Conservation (phyloP, 2,329 filamentous ascomycete genomes). For the Graphilbum sp. region DNA sequence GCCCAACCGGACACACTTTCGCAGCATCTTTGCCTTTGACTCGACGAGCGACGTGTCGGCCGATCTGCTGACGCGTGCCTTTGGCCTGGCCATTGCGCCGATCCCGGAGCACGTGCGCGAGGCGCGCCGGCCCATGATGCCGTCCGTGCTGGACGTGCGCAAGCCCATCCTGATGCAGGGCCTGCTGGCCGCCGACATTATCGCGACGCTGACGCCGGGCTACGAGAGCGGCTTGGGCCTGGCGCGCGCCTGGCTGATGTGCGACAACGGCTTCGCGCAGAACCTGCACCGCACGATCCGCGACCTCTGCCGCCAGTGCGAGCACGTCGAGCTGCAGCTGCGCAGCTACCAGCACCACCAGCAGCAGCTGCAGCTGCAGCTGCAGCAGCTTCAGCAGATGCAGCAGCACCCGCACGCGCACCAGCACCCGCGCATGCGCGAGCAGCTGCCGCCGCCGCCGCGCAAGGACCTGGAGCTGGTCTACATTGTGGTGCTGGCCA, state of each 20-base stretch:
- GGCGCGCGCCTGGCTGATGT: slow-evolving; percentile 66
- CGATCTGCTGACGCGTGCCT: slow-evolving; percentile 73
- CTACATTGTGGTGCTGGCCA: slow-evolving; percentile 50
- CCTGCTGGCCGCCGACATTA: slow-evolving; percentile 74
- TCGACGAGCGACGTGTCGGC: slow-evolving; percentile 45
- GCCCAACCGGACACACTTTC: slow-evolving; percentile 76
- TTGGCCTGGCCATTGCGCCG: slow-evolving; percentile 71
- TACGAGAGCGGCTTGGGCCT: slow-evolving; percentile 55
- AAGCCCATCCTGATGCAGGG: slow-evolving; percentile 89
- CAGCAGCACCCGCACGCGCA: background rate
- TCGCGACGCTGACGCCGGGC: slow-evolving; percentile 50
- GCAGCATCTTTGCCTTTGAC: slow-evolving; percentile 63
- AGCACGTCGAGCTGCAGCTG: slow-evolving; percentile 14
- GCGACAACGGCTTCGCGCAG: slow-evolving; percentile 67
- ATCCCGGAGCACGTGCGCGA: slow-evolving; percentile 49
- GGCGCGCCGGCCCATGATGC: slow-evolving; percentile 38
- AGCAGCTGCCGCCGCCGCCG: slow-evolving; percentile 13
- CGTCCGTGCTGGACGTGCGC: slow-evolving; percentile 60
- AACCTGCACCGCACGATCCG: slow-evolving; percentile 63
- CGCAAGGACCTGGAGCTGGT: slow-evolving; percentile 34
- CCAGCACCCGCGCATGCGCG: slow-evolving; percentile 7
- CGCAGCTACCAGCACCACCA: slow-evolving; percentile 10
- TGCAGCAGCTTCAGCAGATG: background rate
- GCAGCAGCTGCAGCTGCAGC: background rate
- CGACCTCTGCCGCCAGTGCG: slow-evolving; percentile 49